Conservation (phyloP, 805 yeast species). For the Lachancea lanzarotensis region DNA sequence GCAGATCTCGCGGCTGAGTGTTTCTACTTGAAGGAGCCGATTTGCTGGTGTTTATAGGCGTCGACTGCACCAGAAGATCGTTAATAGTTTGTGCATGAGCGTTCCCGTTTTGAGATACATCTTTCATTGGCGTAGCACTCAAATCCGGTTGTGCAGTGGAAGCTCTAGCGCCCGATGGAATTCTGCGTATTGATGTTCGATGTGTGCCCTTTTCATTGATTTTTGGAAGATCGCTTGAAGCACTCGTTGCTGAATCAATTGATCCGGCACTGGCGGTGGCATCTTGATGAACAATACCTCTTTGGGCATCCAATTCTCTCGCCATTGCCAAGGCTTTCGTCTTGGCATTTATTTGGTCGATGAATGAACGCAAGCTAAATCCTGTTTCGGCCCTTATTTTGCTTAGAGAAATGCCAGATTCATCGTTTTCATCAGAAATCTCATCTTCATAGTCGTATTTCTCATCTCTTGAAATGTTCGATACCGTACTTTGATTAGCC, state of each 20-base stretch:
- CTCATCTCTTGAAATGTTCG: slow-evolving; percentile 11
- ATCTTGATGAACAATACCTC: slow-evolving; percentile 14
- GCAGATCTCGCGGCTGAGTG: slow-evolving; percentile 11
- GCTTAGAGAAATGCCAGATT: slow-evolving; percentile 4
- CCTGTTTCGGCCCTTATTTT: slow-evolving; percentile 4
- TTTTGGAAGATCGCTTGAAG: slow-evolving; percentile 1
- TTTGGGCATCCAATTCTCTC: slow-evolving; percentile 14
- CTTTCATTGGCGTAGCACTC: slow-evolving; percentile 16
- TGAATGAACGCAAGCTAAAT: slow-evolving; percentile 6
- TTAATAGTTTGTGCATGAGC: slow-evolving; percentile 12
- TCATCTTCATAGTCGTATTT: slow-evolving; percentile 16
- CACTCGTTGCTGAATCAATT: slow-evolving; percentile 5
- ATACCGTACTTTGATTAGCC: slow-evolving; percentile 3
- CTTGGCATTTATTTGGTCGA: slow-evolving; percentile 12
- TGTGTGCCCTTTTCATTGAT: slow-evolving; percentile 7
- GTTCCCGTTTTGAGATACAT: slow-evolving; percentile 6
- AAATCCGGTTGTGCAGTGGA: slow-evolving; percentile 15
- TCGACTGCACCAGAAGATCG: slow-evolving; percentile 20
- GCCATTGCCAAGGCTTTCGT: slow-evolving; percentile 19
- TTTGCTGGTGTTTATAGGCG: slow-evolving; percentile 14
- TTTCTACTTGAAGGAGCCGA: not conserved
- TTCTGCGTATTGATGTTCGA: slow-evolving; percentile 13
- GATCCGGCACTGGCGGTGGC: slow-evolving; percentile 8
- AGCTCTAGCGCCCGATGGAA: slow-evolving; percentile 19
- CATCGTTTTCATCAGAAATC: slow-evolving; percentile 10